Evolutionary conservation across 2,329 filamentous ascomycete genomes (phyloP).

Genomic region (Alternaria tenuissima): DNA sequence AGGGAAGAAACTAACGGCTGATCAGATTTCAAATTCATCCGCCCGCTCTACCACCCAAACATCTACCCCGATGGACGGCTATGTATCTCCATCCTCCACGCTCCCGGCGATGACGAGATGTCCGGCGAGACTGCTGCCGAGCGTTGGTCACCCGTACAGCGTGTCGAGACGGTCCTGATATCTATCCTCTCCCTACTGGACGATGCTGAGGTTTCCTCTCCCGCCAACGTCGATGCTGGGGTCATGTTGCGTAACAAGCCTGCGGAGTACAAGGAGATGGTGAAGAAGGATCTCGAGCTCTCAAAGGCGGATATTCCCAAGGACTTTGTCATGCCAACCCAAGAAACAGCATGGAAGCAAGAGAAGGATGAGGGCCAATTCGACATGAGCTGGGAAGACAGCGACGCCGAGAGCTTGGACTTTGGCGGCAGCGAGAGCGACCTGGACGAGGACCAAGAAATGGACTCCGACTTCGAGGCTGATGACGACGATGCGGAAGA

Average conservation of each 20-base stretch:
- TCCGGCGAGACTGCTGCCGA: conserved; percentile 90
- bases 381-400: conserved; percentile 56
- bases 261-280: conserved; percentile 72
- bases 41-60: conserved; percentile 88
- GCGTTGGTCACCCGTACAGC: conserved; percentile 92
- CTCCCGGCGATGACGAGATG: conserved; percentile 89
- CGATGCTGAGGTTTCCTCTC: conserved; percentile 90
- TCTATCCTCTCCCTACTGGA: conserved; percentile 92
- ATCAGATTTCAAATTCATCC: conserved; percentile 80
- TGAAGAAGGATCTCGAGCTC: conserved; percentile 72
- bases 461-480: conserved; percentile 67
- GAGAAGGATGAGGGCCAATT: conserved; percentile 72
- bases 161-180: conserved; percentile 92
- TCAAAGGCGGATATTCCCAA: conserved; percentile 82
- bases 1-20: conserved; percentile 14
- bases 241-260: conserved; percentile 82
- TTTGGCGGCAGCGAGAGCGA: conserved; percentile 73
- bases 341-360: conserved; percentile 67
- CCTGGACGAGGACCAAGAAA: conserved; percentile 64
- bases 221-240: conserved; percentile 92
- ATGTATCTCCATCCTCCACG: conserved; percentile 96
- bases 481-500: conserved; percentile 51
- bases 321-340: conserved; percentile 83
- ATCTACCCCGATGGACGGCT: conserved; percentile 89
- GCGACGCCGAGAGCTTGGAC: conserved; percentile 62